Conservation (phyloP, 2,329 filamentous ascomycete genomes). For the Ophiostoma australiae region DNA sequence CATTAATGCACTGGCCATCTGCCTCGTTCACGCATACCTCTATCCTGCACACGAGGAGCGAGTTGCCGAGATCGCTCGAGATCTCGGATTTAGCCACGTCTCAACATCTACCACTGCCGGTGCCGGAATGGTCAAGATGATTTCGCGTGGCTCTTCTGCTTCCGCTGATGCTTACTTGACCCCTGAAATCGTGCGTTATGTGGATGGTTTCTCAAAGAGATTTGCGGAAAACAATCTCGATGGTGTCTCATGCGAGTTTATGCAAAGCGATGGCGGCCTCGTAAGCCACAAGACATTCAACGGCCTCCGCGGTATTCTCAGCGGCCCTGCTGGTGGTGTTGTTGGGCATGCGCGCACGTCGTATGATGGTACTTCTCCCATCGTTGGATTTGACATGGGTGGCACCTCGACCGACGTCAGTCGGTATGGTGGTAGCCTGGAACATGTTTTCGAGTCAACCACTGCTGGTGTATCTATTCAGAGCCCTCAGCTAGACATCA, state of each 20-base stretch:
- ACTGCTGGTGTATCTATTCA: constrained; percentile 80
- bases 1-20: constrained; percentile 42
- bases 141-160: constrained; percentile 63
- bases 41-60: constrained; percentile 27
- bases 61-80: constrained; percentile 23
- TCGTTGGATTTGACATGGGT: constrained; percentile 61
- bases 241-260: constrained; percentile 62
- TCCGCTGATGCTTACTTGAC: constrained; percentile 70
- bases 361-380: constrained; percentile 61
- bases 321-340: constrained; percentile 65
- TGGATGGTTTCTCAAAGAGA: constrained; percentile 61
- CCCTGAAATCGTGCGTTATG: constrained; percentile 60
- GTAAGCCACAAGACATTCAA: constrained; percentile 27
- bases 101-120: neutral
- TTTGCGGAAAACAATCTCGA: constrained; percentile 59
- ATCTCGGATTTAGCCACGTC: constrained; percentile 22
- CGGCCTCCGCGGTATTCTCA: constrained; percentile 55
- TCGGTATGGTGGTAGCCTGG: constrained; percentile 48
- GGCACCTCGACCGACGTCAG: constrained; percentile 40
- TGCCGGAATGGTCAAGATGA: constrained; percentile 56
- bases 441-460: constrained; percentile 65
- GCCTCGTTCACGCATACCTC: constrained; percentile 26
- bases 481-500: constrained; percentile 86
- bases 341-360: constrained; percentile 69
- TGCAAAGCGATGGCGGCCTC: constrained; percentile 58